These are phyloP conservation scores for Penstemon newberryi DNA, from an alignment of 257 asterid species.

Conservation along the genomic window DNA sequence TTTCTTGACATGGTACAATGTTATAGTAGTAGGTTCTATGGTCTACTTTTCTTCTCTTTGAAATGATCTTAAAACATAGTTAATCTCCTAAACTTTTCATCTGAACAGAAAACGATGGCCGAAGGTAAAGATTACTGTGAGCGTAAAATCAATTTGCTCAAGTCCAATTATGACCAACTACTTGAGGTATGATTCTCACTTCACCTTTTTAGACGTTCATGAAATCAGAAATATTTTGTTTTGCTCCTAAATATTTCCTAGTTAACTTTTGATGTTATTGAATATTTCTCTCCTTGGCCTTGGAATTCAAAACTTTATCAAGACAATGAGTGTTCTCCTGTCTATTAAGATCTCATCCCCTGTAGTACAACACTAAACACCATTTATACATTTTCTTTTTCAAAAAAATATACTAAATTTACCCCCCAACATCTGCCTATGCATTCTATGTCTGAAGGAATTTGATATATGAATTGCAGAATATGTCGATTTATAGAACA, in stretches of 20 bases:
- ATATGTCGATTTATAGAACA: too few species aligned
- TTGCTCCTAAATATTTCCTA: neutral
- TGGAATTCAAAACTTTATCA: constrained; percentile 2
- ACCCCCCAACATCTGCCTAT: too few species aligned
- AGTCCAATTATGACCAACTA: constrained; percentile 93
- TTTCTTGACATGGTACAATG: constrained; percentile 3
- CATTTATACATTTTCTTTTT: too few species aligned
- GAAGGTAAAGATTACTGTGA: constrained; percentile 96
- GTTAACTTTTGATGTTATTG: neutral
- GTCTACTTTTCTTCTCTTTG: neutral
- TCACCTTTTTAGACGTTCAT: neutral
- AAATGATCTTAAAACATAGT: constrained; percentile 1
- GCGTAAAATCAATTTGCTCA: constrained; percentile 78
- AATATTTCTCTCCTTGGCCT: neutral
- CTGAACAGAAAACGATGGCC: constrained; percentile 75
- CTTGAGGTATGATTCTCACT: constrained; percentile 61
- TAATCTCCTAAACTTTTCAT: constrained; percentile 16
- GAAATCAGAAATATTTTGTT: neutral
- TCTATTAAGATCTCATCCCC: too few species aligned
- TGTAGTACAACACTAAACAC: too few species aligned
- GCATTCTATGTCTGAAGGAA: too few species aligned
- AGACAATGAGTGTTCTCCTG: neutral
- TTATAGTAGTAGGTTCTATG: neutral
- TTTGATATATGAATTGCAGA: too few species aligned
- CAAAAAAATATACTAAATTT: too few species aligned